Base-by-base conservation (phyloP, 2,329 filamentous ascomycete species). In the Thelonectria blattea region DNA sequence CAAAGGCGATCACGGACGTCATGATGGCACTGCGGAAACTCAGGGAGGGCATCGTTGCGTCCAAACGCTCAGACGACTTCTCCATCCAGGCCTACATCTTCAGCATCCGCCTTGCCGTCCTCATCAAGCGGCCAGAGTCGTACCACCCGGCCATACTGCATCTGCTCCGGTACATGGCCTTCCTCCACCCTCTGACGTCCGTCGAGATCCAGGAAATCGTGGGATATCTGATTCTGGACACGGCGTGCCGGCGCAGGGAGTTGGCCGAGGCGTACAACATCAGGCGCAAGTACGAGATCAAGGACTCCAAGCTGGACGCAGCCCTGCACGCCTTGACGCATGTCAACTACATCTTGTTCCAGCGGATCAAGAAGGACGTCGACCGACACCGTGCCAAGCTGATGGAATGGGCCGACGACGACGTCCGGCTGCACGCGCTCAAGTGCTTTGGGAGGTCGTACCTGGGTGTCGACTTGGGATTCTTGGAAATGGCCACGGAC, bases 31-130 rank as follows among this genome's bases (percentile, higher is more conserved):
- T 98, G 73, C 89, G 95, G 63, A 98, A 97, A 75, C 85, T 99
- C 32, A 88, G 95, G 58, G 95, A 99, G 79, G 93, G 90, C 22
- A 89, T 98, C 49, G 86, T 96, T 3, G 91, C 91, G 12, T 88
- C 91, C 9, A 86, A 88, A 54, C 87, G 93, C 18, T 80, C 83
- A 37, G 91, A 97, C 72, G 81, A 86, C 53, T 99, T 99, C 76
- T 89, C 94, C 1, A 87, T 91, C n/a, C 88, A 93, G 68, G 91
- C 89, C 15, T 97, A 98, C 77, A 87, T 96, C 63, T 98, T 98
- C 81, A 92, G 91, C 70, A 91, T 96, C 69, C 90, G 93, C 56
- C 83, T 93, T 24, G 88, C 91, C 22, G 89, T 99, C 63, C 85
- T 97, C 34, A 87, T 90, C 58, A 87, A 88, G 65, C 89, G 96